Conservation (phyloP, 2,329 filamentous ascomycete species). For the Fusarium solani-melongenae region DNA sequence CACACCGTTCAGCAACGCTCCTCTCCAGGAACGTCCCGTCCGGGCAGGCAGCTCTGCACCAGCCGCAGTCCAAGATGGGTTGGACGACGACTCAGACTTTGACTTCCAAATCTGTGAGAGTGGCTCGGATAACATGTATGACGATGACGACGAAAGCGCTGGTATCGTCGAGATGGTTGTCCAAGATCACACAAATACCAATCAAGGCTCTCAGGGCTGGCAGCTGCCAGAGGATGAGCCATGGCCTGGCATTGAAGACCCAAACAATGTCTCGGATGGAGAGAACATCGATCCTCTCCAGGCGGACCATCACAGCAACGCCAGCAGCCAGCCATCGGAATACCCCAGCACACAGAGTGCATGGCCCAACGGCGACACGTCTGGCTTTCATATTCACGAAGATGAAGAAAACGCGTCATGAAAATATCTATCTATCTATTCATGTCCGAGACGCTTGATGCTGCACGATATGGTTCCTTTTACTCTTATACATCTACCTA, state of each 20-base stretch:
- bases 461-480: slow-evolving; percentile 10
- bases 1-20: slow-evolving; percentile 76
- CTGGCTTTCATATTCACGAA: slow-evolving; percentile 55
- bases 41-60: slow-evolving; percentile 46
- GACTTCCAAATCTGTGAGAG: slow-evolving; percentile 52
- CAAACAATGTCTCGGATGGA: slow-evolving; percentile 56
- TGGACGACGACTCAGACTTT: slow-evolving; percentile 52
- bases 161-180: slow-evolving; percentile 43
- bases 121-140: slow-evolving; percentile 48
- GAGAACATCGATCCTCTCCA: slow-evolving; percentile 62
- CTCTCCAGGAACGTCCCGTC: slow-evolving; percentile 54
- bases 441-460: slow-evolving; percentile 16
- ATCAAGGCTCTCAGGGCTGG: slow-evolving; percentile 42
- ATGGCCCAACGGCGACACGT: slow-evolving; percentile 48
- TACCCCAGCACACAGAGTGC: slow-evolving; percentile 64
- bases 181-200: slow-evolving; percentile 34
- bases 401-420: slow-evolving; percentile 45
- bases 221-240: slow-evolving; percentile 64
- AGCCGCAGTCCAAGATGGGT: slow-evolving; percentile 44
- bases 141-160: slow-evolving; percentile 43
- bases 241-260: slow-evolving; percentile 67
- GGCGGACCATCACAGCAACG: slow-evolving; percentile 47
- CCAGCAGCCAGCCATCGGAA: slow-evolving; percentile 65
- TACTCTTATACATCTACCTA: slow-evolving; percentile 4
- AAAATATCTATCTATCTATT: slow-evolving; percentile 8